A percentile compares a stretch with the other conserved stretches of the same genome.
Conservation (phyloP, 768 basidiomycete genomes). For the Tylopilus felleus region DNA sequence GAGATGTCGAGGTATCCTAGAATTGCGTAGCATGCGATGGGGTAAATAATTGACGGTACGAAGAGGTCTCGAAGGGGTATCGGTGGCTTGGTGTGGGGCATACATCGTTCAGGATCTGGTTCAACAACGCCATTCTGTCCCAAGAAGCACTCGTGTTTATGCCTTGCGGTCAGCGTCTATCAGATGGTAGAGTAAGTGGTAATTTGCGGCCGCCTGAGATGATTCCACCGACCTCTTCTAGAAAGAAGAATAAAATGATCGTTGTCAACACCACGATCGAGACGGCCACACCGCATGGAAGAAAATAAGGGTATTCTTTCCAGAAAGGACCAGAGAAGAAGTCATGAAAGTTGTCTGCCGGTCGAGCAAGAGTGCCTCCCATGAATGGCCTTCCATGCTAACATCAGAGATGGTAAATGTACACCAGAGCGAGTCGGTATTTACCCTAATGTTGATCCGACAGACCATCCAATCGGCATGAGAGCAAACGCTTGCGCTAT, state of each 20-base stretch:
- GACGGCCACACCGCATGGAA: constrained; percentile 61
- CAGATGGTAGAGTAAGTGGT: background rate
- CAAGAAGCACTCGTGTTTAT: background rate
- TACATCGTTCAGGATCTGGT: constrained; percentile 2
- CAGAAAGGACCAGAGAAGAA: constrained; percentile 48
- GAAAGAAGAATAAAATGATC: constrained; percentile 41
- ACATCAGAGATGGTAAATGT: background rate
- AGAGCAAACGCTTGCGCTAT: constrained; percentile 28
- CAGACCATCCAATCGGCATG: constrained; percentile 29
- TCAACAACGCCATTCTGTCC: background rate
- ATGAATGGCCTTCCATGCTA: constrained; percentile 41
- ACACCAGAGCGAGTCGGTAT: constrained; percentile 9
- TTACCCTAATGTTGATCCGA: constrained; percentile 35
- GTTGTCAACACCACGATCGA: constrained; percentile 45
- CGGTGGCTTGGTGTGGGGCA: constrained; percentile 21
- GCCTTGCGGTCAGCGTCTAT: constrained; percentile 13
- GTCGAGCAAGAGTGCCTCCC: constrained; percentile 52
- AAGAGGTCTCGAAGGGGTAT: constrained; percentile 43
- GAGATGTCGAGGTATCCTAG: constrained; percentile 39
- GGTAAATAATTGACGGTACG: constrained; percentile 31
- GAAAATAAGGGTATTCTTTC: constrained; percentile 54
- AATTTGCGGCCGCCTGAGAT: too few relatives aligned
- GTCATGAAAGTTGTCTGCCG: constrained; percentile 48
- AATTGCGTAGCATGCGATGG: constrained; percentile 33
- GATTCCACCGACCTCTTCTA: constrained; percentile 47